Evolutionary conservation across 805 yeast genomes (phyloP), one percentile per base, ranked within the genome.

Genomic region (Lipomyces orientalis): DNA sequence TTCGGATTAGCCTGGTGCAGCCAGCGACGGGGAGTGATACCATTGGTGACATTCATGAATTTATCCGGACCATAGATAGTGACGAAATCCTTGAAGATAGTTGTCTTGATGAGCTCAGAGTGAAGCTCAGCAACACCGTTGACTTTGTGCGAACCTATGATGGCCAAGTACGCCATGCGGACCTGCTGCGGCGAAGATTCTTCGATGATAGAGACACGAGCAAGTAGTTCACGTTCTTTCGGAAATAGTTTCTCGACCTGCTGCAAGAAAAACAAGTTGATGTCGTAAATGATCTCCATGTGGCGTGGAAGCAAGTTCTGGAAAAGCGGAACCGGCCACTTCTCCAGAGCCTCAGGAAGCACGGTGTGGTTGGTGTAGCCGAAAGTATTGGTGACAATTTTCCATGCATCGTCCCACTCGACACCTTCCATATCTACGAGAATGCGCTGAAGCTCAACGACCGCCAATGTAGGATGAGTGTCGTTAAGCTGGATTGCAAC

Each of bases 21-120:
- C 98, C 98, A 93, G 81, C 98, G 88, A 84, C 98, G 88, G 74
- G 97, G 97, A 2, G 98, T 93, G 76, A 93, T 88, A 81, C 98
- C 98, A 79, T 93, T 93, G 60, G 98, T 93, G 69, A 93, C 97
- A 75, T 93, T 93, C 62, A 91, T 90, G 80, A 93, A 93, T 80
- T 90, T 91, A 70, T 90, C 91, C 29, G 83, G 75, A 60, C 98
- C 98, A 74, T 86, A 93, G 49, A 93, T 84, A 69, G 84, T 85
- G 64, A 93, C 98, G 77, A 93, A 93, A 79, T 93, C 97, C 78
- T 88, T 88, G 81, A 93, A 93, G 73, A 93, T 90, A 4, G 97
- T 91, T 39, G 95, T 90, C 78, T 86, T 90, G 79, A 93, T 90
- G 77, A 93, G 85, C 77, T 93, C 97, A 35, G 97, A 91, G 80